phyloP scores from a whole-genome alignment of 2,329 filamentous ascomycete genomes.

The Penicillium sp. region DNA sequence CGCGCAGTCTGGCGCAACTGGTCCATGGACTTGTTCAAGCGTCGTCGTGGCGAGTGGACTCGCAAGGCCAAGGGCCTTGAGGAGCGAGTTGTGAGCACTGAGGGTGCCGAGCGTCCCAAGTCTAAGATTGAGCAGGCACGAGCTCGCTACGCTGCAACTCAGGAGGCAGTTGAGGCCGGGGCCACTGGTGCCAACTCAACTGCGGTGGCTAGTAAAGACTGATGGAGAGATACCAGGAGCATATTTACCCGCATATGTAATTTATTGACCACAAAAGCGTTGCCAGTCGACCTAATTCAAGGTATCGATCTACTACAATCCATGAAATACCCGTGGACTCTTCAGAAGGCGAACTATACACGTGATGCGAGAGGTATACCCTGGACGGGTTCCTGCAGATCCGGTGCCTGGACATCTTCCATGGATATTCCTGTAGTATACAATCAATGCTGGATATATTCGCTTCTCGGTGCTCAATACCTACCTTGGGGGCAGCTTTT shows the following conservation, averaged over 20 bases:
- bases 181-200: conserved; percentile 12
- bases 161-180: conserved; percentile 24
- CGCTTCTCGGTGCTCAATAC: too few species aligned
- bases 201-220: conserved; percentile 1
- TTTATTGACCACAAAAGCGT: conserved; percentile 8
- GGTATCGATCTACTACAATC: not conserved
- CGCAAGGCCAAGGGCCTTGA: conserved; percentile 58
- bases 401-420: too few species aligned
- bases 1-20: conserved; percentile 73
- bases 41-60: conserved; percentile 65
- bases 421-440: too few species aligned
- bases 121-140: conserved; percentile 60
- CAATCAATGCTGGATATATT: too few species aligned
- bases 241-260: conserved; percentile 6
- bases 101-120: conserved; percentile 42
- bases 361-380: too few species aligned
- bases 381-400: too few species aligned
- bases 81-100: conserved; percentile 20
- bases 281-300: not conserved
- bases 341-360: too few species aligned
- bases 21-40: conserved; percentile 71
- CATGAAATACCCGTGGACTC: too few species aligned
- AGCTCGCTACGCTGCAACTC: conserved; percentile 57
- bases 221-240: not conserved
- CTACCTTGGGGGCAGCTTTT: too few species aligned